Conservation (phyloP, 2,329 filamentous ascomycete genomes). For the Fusarium sp. region DNA sequence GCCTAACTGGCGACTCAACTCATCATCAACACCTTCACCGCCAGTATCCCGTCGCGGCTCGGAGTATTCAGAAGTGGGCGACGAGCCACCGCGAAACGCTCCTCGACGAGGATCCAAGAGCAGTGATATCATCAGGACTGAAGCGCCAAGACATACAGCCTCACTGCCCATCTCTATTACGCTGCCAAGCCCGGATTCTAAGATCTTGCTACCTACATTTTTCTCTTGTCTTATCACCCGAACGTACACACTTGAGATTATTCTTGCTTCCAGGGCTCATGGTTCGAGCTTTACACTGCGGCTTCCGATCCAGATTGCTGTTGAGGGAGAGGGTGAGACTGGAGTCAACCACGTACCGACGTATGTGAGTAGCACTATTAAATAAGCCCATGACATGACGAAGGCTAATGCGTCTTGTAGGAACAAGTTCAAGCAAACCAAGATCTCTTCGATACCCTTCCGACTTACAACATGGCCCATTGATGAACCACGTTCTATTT, state of each 20-base stretch:
- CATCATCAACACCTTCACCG: neutral
- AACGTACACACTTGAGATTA: slow-evolving; percentile 16
- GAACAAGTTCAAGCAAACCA: slow-evolving; percentile 26
- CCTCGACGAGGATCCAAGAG: slow-evolving; percentile 2
- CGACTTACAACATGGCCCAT: slow-evolving; percentile 9
- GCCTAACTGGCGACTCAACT: neutral
- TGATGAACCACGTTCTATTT: neutral
- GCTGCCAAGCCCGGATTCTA: slow-evolving; percentile 20
- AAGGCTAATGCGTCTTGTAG: neutral
- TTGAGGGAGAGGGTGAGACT: neutral
- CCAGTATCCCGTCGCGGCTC: slow-evolving; percentile 18
- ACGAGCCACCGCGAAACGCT: neutral
- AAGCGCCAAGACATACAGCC: slow-evolving; percentile 6
- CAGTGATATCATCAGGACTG: slow-evolving; percentile 5
- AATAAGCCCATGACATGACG: accelerated
- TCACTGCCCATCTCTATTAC: slow-evolving; percentile 6
- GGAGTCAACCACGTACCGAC: slow-evolving; percentile 16
- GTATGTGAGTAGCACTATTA: slow-evolving; percentile 4
- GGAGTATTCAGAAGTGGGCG: neutral
- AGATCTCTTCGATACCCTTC: slow-evolving; percentile 17
- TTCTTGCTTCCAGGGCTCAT: neutral
- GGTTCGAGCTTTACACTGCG: slow-evolving; percentile 13
- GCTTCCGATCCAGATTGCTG: slow-evolving; percentile 24
- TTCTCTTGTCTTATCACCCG: slow-evolving; percentile 35
- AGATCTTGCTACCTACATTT: slow-evolving; percentile 31